Conservation (phyloP, 2,329 filamentous ascomycete genomes). For the Scedosporium dehoogii region DNA sequence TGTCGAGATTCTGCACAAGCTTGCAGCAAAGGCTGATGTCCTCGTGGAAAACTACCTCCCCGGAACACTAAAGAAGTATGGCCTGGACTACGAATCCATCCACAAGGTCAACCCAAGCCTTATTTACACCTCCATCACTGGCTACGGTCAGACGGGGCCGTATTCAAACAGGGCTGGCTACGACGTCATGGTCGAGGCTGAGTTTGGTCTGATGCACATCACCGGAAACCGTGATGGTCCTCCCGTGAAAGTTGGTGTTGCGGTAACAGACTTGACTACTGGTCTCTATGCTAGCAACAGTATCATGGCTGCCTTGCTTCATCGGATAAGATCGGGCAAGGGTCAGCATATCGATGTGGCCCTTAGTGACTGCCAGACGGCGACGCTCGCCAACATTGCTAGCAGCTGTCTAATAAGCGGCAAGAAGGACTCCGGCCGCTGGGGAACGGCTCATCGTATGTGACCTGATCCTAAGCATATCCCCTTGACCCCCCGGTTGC, state of each 20-base stretch:
- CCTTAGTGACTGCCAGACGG: slow-evolving; percentile 89
- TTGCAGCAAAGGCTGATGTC: slow-evolving; percentile 79
- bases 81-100: slow-evolving; percentile 77
- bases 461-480: neutral
- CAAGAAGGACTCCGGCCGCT: slow-evolving; percentile 75
- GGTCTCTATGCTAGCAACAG: slow-evolving; percentile 92
- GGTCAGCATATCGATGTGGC: slow-evolving; percentile 91
- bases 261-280: slow-evolving; percentile 91
- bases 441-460: slow-evolving; percentile 89
- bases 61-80: slow-evolving; percentile 79
- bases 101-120: slow-evolving; percentile 72
- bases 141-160: slow-evolving; percentile 91
- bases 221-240: slow-evolving; percentile 80
- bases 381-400: slow-evolving; percentile 89
- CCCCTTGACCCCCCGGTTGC: too few relatives aligned
- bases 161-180: slow-evolving; percentile 84
- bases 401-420: slow-evolving; percentile 85
- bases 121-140: slow-evolving; percentile 93
- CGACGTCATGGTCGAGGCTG: slow-evolving; percentile 98
- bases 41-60: slow-evolving; percentile 96
- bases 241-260: slow-evolving; percentile 94
- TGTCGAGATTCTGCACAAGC: slow-evolving; percentile 75
- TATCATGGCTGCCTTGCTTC: slow-evolving; percentile 87
- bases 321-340: slow-evolving; percentile 59
- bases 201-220: slow-evolving; percentile 98